These are phyloP conservation scores for Rubia balearica DNA, from an alignment of 305 asterid genomes.

Conservation along the genomic window DNA sequence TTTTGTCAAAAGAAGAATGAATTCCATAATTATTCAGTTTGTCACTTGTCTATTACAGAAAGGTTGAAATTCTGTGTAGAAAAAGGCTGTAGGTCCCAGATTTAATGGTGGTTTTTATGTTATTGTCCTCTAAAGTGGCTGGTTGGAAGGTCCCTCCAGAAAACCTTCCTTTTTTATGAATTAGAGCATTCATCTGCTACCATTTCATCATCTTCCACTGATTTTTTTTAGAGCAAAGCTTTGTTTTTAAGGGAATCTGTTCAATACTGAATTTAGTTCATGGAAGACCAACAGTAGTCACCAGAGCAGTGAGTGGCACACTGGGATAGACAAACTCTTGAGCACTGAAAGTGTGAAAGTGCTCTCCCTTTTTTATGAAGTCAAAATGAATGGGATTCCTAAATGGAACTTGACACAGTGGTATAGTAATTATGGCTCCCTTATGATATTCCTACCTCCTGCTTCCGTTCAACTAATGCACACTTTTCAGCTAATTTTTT, in stretches of 20 bases:
- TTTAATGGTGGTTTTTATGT: constrained; percentile 4
- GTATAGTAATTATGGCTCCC: not conserved
- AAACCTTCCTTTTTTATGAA: not conserved
- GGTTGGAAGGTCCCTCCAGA: not conserved
- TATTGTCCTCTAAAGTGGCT: constrained; percentile 1
- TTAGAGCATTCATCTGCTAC: not conserved
- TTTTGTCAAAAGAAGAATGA: not conserved
- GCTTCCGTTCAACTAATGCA: no score
- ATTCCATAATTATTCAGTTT: constrained; percentile 6
- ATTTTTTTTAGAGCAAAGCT: not conserved
- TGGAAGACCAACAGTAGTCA: not conserved
- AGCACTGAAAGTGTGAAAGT: not conserved
- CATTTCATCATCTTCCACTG: constrained; percentile 1
- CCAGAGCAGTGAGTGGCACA: constrained; percentile 7
- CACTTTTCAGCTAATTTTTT: no score
- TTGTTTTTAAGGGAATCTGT: not conserved
- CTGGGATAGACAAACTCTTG: not conserved
- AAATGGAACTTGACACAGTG: not conserved
- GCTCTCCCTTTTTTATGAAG: not conserved
- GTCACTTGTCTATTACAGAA: constrained; percentile 1
- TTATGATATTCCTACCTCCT: not conserved
- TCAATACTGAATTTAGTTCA: not conserved
- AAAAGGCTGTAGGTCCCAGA: constrained; percentile 11
- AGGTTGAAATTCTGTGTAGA: not conserved
- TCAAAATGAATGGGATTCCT: not conserved